Conservation (phyloP, 768 basidiomycete genomes). For the Termitomyces sp. region DNA sequence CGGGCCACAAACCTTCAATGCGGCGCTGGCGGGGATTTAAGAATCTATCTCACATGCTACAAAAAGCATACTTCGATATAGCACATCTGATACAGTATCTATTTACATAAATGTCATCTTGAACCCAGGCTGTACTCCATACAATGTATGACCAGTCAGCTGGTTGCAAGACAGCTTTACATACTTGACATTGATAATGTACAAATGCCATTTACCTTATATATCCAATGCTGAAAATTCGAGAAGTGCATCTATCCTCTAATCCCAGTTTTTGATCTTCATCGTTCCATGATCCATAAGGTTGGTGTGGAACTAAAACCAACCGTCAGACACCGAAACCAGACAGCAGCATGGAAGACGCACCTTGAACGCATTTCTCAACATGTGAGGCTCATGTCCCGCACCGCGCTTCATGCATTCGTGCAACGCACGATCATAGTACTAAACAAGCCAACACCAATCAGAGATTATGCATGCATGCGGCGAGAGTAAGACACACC, state of each 20-base stretch:
- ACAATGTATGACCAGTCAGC: neutral
- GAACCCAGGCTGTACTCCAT: neutral
- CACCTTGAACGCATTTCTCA: constrained; percentile 20
- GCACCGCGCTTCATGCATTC: constrained; percentile 38
- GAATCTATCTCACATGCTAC: neutral
- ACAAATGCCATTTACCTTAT: neutral
- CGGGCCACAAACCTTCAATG: neutral
- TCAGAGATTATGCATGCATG: neutral
- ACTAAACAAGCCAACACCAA: constrained; percentile 16
- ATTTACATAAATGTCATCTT: neutral
- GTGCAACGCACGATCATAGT: constrained; percentile 35
- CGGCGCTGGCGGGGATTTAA: neutral
- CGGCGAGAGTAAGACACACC: constrained; percentile 11
- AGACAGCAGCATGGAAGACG: neutral
- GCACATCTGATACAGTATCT: too few species aligned
- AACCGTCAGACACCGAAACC: neutral
- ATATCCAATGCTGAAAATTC: neutral
- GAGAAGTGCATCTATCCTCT: neutral
- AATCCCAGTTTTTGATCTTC: constrained; percentile 27
- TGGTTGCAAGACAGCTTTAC: neutral
- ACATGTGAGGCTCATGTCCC: constrained; percentile 45
- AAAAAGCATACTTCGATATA: too few species aligned
- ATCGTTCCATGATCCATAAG: constrained; percentile 27
- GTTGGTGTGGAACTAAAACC: constrained; percentile 16
- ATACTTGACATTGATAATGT: neutral